Evolutionary conservation across 2,329 filamentous ascomycete genomes (phyloP), one percentile per base, ranked within the genome.

Genomic region (Fusarium robinianum): DNA sequence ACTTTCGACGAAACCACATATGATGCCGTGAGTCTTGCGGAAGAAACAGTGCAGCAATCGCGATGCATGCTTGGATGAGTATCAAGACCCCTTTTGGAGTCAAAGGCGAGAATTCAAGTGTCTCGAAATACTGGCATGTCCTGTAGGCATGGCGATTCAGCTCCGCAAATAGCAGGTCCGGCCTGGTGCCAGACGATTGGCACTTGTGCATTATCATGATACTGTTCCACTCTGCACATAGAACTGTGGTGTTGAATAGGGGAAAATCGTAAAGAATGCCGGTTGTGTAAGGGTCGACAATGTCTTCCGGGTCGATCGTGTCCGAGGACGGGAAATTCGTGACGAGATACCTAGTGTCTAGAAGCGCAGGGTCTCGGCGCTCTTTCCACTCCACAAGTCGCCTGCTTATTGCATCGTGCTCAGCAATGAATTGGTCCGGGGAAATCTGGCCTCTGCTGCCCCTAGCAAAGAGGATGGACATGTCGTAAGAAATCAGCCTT

Each of bases 161-260:
- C 38, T 87, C 81, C 9, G 75, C 57, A 26, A 72, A 72, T 3
- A 75, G 67, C 30, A 73, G 64, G 58, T 69, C 78, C 25, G 76
- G 74, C 36, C 81, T 67, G 2, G 78, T 74, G 35, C 79, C 72
- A 4, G 82, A 78, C 2, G 84, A 80, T 58, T 94, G 88, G 56
- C 86, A 84, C 54, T 83, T 82, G 67, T 90, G 90, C 85, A 96
- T 89, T 46, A 94, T 75, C 33, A 85, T 78, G 16, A 91, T 81
- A 6, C 85, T 85, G 64, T 88, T 83, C 74, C 89, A 88, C 63
- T 96, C 90, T 46, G 90, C 79, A 43, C 78, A 75, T 11, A 90
- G 73, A 34, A 87, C 79, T 50, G 95, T 96, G 32, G 87, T 82
- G 8, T 83, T 76, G 70, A 88, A 92, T 2, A 90, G 66, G 0